Evolutionary conservation across 2,329 filamentous ascomycete species (phyloP).

Genomic region (Ascochyta lentis): DNA sequence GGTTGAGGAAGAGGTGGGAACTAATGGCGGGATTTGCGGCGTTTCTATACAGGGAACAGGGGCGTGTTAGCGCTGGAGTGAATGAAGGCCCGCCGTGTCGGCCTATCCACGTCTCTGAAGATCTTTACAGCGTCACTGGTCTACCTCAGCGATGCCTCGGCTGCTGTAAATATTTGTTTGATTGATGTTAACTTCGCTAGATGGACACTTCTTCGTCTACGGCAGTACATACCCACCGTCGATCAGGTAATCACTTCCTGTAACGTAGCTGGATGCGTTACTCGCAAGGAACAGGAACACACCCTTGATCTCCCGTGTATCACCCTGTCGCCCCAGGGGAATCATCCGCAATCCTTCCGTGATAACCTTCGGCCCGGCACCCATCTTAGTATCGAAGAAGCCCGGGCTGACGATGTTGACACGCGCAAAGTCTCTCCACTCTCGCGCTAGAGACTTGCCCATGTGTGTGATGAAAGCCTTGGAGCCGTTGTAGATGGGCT

Average conservation of each 20-base stretch:
- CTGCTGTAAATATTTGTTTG: too few species aligned
- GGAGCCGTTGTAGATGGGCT: constrained; percentile 53
- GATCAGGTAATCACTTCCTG: constrained; percentile 74
- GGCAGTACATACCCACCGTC: constrained; percentile 73
- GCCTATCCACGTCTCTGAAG: too few species aligned
- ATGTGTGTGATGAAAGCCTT: constrained; percentile 70
- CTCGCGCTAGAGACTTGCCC: constrained; percentile 67
- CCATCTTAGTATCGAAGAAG: constrained; percentile 70
- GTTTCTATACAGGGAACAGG: too few species aligned
- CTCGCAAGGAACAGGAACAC: constrained; percentile 80
- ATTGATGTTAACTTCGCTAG: background rate
- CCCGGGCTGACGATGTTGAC: constrained; percentile 71
- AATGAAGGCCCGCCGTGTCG: too few species aligned
- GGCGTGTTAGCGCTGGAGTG: too few species aligned
- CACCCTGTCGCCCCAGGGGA: constrained; percentile 76
- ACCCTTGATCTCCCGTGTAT: constrained; percentile 78
- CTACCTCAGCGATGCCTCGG: too few species aligned
- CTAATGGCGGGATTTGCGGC: too few species aligned
- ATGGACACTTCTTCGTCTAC: background rate
- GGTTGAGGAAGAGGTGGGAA: too few species aligned
- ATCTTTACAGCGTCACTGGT: too few species aligned
- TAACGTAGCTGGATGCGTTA: constrained; percentile 81
- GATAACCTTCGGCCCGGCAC: constrained; percentile 66
- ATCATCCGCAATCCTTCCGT: constrained; percentile 74
- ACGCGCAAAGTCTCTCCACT: constrained; percentile 71